Evolutionary conservation across 257 asterid species (phyloP), one percentile per base, ranked within the genome.

Genomic region (Perilla frutescens): DNA sequence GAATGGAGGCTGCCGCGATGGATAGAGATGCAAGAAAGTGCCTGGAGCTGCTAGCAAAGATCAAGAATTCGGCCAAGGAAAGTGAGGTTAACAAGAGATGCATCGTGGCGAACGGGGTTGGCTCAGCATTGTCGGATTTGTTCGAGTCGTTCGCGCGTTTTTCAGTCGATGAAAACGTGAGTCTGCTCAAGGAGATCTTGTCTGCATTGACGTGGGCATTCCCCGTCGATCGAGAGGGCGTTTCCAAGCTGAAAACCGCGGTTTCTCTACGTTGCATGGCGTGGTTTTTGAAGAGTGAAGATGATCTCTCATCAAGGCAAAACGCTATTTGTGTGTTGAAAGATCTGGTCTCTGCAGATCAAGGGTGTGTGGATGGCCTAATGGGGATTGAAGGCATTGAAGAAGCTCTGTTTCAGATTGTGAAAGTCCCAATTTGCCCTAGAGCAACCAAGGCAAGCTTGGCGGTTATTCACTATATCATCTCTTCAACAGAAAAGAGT

Each of bases 11-110:
- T 1, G 90, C 93, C 6, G 56, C 84, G 0, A 67, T 29, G 0
- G 0, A 1, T 1, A 72, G 81, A 1, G 95, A 89, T 29, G 82
- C 36, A 0, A 74, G 49, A 0, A 86, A 76, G 70, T 83, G 84
- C 15, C 76, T 6, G 2, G 94, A 85, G 3, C 72, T 93, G 81
- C 45, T 91, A 3, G 66, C 8, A 5, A 85, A 80, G 74, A 54
- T 89, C 70, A 84, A 72, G 84, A 67, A 34, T 13, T 80, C 74
- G 77, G 96, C 87, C 0, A 87, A 68, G 77, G 98, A 91, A 45
- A 87, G 96, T 14, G 96, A 91, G 10, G 84, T 93, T 0, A 85
- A 93, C 82, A 88, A 80, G 71, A 79, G 73, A 1, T 87, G 96
- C 74, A 53, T 91, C 3, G 85, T 61, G 1, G 81, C 79, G 8